Evolutionary conservation across 75 land plant species (phyloP), one percentile per base, ranked within the genome.

Genomic region (Pinus taeda): DNA sequence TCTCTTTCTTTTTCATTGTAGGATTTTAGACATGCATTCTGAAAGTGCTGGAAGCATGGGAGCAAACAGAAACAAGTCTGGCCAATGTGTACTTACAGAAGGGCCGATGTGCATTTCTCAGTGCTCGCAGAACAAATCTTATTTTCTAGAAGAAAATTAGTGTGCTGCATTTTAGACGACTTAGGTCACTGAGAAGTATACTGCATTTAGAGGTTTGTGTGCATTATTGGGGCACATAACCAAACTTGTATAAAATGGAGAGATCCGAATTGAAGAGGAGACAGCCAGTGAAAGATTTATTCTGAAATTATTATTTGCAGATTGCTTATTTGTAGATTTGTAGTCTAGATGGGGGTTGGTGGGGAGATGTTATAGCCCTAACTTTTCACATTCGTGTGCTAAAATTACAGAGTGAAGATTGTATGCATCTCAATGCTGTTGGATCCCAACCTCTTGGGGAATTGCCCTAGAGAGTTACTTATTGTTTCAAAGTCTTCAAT

Each of bases 381-480:
- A 65, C 69, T 6, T 33, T 65, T 65, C 17, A 30, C 39, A 6
- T 65, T 30, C 13, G 55, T 33, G 30, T 14, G 15, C 13, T 39
- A 67, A 37, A 67, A 39, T 39, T 67, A 67, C 45, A 67, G 71
- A 8, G 53, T 36, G 71, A 21, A 67, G 39, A 36, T 18, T 67
- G 37, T 30, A 15, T 64, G 71, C 22, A 67, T 67, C 39, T 15
- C 33, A 15, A 33, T 33, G 30, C 22, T 6, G 22, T 24, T 63
- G 70, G 42, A 66, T 36, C 39, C 15, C 37, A 66, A 39, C 53
- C 5, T 39, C 22, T 39, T 17, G 53, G 67, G 67, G 17, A 64
- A 64, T 20, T 64, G 17, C 4, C 17, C 36, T 30, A 30, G 36
- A 14, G 2, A 64, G 55, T 9, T 33, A 33, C 39, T 15, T 64